Evolutionary conservation across 2,329 filamentous ascomycete species (phyloP), one percentile per base, ranked within the genome.

Genomic region (Colletotrichum sansevieriae): DNA sequence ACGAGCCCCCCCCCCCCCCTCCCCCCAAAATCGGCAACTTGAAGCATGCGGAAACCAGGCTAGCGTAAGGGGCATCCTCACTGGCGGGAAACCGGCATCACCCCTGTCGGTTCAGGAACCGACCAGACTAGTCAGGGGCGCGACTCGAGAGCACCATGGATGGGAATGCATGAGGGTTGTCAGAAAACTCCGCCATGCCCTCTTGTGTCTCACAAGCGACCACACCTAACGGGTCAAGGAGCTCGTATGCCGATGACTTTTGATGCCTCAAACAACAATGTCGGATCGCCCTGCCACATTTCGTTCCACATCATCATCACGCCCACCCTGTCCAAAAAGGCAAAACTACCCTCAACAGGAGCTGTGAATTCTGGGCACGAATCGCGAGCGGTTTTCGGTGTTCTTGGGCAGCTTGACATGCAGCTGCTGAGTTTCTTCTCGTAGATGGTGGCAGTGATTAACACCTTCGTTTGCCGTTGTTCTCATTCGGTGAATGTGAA

Each of bases 201-300:
- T 35, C 13, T 47, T n/a, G 43, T 37, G 56, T 59, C 41, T 59
- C 56, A 59, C 6, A 35, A 47, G 8, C 20, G 18, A n/a, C 25
- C 43, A 59, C 39, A 59, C 56, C 37, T 59, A 43, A 49, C 22
- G 56, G 29, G 43, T 22, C 20, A 25, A 59, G 29, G 12, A 35
- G 51, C 25, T 29, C 25, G 20, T 10, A 4, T 11, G 25, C 29
- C 29, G 9, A 15, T 37, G 51, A 6, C 18, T 5, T 4, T 4
- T 15, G 29, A 37, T 37, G 51, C 29, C 33, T 54, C 33, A 54
- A 54, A 54, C 51, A n/a, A 37, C 15, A 18, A 37, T 11, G 33
- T 54, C 33, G 29, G 29, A 54, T 54, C 29, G 51, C 15, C 15
- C 15, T 37, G 13, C 51, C 29, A 37, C 49, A 18, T 13, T 13